Base-by-base conservation (phyloP, 345 rosid species). In the Eucalyptus microcorys region DNA sequence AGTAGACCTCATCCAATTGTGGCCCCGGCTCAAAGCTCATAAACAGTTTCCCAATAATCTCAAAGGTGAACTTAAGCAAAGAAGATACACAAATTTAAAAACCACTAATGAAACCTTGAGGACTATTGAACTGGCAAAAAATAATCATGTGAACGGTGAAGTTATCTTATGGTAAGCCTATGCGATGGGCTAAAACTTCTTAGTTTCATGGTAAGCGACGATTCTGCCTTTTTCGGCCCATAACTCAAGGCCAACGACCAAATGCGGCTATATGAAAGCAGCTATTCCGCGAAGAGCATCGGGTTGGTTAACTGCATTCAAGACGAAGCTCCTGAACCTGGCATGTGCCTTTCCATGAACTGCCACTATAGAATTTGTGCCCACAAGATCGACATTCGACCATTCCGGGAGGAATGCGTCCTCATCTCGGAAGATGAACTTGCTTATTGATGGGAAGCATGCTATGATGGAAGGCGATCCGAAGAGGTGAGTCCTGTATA, bases 21-120 rank as follows among this genome's bases (percentile, higher is more conserved):
- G 94, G 90, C 85, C 92, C 95, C 7, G 91, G 91, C 86, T 92
- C 92, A 13, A 93, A 86, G 86, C 92, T 92, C 17, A 42, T 91
- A 45, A 93, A 94, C 12, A 87, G 68, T 87, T 89, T 88, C 30
- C 92, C 94, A 27, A 92, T 92, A 76, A 88, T 91, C 86, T 92
- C 90, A 47, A 92, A 89, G 21, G 90, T 91, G 89, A 93, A 53
- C 92, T 93, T n/a, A 88, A 22, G 12, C 19, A 32, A 13, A 10
- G 32, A 42, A 86, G 34, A 59, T 5, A 3, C 12, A 68, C 26
- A 34, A 14, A 49, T 30, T 64, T 27, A 42, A 81, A 4, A 79
- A 81, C 86, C 86, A 42, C 9, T 16, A 21, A 42, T 22, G 30
- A 81, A 19, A 42, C 1, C 49, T 40, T 10, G 30, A 81, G 86